phyloP scores from a whole-genome alignment of 768 basidiomycete species.

The Suillus clintonianus region DNA sequence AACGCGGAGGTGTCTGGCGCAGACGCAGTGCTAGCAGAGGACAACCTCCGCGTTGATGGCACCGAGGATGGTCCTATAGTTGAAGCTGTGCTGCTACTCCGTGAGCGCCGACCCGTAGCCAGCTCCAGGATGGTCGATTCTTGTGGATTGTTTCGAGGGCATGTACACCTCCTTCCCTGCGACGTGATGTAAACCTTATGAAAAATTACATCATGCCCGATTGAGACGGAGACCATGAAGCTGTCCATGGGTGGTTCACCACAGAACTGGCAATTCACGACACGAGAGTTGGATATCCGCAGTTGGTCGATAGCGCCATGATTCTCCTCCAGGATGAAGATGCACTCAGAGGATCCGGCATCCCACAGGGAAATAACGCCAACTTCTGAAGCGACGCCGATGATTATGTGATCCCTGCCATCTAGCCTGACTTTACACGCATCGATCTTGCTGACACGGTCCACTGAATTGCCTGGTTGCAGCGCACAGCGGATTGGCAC shows the following conservation, averaged over 20 bases:
- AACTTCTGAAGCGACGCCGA: constrained; percentile 62
- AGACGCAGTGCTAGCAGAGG: constrained; percentile 40
- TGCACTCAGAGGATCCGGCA: constrained; percentile 59
- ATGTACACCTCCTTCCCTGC: constrained; percentile 66
- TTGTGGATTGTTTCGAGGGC: constrained; percentile 51
- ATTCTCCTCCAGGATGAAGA: constrained; percentile 60
- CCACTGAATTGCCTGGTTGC: constrained; percentile 58
- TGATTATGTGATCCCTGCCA: constrained; percentile 50
- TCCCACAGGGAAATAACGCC: constrained; percentile 82
- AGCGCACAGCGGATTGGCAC: constrained; percentile 50
- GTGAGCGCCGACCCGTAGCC: constrained; percentile 53
- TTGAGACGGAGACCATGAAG: constrained; percentile 65
- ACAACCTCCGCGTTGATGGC: constrained; percentile 49
- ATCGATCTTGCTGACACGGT: constrained; percentile 55
- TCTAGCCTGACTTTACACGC: constrained; percentile 54
- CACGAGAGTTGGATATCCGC: constrained; percentile 55
- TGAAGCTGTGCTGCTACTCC: constrained; percentile 59
- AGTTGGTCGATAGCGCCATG: constrained; percentile 61
- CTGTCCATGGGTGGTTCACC: constrained; percentile 67
- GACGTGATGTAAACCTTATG: constrained; percentile 64
- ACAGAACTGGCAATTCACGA: constrained; percentile 68
- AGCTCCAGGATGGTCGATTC: constrained; percentile 46
- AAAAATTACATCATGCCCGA: constrained; percentile 62
- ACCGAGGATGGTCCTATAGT: constrained; percentile 41
- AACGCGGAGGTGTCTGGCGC: constrained; percentile 54